Evolutionary conservation across 2,329 filamentous ascomycete genomes (phyloP).

Genomic region (Dryadomyces quercus-mongolicae): DNA sequence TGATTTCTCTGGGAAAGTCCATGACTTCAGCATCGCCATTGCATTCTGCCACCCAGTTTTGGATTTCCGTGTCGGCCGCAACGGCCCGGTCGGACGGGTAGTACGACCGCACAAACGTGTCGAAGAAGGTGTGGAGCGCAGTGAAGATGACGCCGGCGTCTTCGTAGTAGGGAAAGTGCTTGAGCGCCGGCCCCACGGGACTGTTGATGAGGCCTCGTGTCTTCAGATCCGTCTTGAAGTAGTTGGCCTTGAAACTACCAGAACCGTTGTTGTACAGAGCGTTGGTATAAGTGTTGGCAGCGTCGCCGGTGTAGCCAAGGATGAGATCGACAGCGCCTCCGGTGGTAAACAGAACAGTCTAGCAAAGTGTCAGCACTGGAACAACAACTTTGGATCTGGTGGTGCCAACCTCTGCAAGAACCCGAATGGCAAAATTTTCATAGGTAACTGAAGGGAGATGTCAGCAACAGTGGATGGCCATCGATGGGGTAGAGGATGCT

Average conservation of each 20-base stretch:
- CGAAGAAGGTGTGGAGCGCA: constrained; percentile 25
- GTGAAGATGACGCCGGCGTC: constrained; percentile 25
- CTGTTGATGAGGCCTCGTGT: constrained; percentile 27
- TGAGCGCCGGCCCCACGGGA: constrained; percentile 22
- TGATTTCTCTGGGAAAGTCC: constrained; percentile 25
- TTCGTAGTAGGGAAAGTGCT: constrained; percentile 31
- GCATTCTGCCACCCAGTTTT: constrained; percentile 31
- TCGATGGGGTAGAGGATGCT: too few relatives aligned
- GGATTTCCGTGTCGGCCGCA: constrained; percentile 25
- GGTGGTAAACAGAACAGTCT: constrained; percentile 15
- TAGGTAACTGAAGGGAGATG: constrained; percentile 17
- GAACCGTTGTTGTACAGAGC: constrained; percentile 18
- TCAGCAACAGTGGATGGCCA: too few relatives aligned
- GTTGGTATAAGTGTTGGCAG: constrained; percentile 17
- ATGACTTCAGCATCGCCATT: constrained; percentile 21
- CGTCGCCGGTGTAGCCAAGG: constrained; percentile 19
- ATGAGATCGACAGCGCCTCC: constrained; percentile 20
- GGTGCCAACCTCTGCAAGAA: constrained; percentile 12
- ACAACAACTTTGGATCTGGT: too few relatives aligned
- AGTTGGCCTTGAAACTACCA: constrained; percentile 24
- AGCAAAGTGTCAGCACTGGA: neutral
- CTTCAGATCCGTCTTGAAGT: constrained; percentile 25
- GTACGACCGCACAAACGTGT: constrained; percentile 29
- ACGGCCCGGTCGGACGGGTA: constrained; percentile 24
- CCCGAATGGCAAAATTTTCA: constrained; percentile 19